These are phyloP conservation scores for Candida alai DNA, from an alignment of 805 yeast species.

Conservation along the genomic window DNA sequence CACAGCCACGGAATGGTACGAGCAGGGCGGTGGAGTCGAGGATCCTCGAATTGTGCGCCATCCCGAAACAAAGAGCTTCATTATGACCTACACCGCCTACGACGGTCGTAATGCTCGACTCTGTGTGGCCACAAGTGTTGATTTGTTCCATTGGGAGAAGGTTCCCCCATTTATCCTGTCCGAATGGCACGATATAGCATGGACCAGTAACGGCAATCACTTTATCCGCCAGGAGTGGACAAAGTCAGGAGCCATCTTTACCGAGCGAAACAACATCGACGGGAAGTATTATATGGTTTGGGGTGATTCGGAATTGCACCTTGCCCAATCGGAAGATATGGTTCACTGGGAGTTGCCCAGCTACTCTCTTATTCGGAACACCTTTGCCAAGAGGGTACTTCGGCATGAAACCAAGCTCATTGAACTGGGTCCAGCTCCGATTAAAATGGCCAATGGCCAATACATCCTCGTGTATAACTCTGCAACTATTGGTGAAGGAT, in stretches of 20 bases:
- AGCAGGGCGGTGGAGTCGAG: conserved; percentile 39
- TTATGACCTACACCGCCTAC: conserved; percentile 40
- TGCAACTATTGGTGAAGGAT: conserved; percentile 34
- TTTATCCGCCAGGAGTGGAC: conserved; percentile 34
- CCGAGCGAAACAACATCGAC: conserved; percentile 22
- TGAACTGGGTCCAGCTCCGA: conserved; percentile 42
- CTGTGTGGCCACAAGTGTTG: conserved; percentile 36
- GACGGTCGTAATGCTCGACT: conserved; percentile 32
- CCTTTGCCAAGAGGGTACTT: conserved; percentile 26
- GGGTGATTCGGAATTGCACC: conserved; percentile 39
- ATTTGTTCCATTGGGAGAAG: conserved; percentile 37
- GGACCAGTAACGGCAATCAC: conserved; percentile 19
- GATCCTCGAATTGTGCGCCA: conserved; percentile 41
- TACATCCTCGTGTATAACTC: conserved; percentile 38
- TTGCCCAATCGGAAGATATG: conserved; percentile 34
- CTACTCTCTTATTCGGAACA: conserved; percentile 12
- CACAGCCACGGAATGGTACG: conserved; percentile 37
- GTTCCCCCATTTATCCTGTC: conserved; percentile 30
- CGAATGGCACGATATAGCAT: conserved; percentile 32
- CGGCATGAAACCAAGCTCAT: conserved; percentile 33
- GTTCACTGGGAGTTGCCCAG: conserved; percentile 28
- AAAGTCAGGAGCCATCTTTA: conserved; percentile 40
- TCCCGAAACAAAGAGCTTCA: conserved; percentile 29
- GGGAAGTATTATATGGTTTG: conserved; percentile 41
- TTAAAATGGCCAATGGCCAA: conserved; percentile 27